Base-by-base conservation (phyloP, 2,329 filamentous ascomycete species). In the Akanthomyces dipterigenus region DNA sequence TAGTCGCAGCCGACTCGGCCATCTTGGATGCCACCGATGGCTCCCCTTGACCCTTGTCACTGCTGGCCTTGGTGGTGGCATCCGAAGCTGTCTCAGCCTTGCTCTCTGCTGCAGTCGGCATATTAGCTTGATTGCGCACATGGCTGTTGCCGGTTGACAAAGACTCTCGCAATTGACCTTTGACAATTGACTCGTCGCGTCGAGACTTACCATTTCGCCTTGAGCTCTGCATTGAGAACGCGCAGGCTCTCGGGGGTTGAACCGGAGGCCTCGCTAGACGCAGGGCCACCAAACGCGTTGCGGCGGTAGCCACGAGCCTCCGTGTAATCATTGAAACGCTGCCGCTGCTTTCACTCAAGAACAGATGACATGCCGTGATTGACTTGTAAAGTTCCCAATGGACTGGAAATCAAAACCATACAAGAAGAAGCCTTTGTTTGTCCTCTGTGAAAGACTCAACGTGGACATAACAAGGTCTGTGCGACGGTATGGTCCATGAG, bases 1-100 rank as follows among this genome's bases (percentile, higher is more conserved):
- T 91, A 0, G 90, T 92, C 9, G 86, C 86, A 2, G 89, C 89
- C 6, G 87, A 80, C 72, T 93, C 90, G 59, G 86, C 75, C 85
- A 91, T 90, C 70, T 88, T 90, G 43, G 77, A 74, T 3, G 76
- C 66, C 11, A 84, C 66, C 1, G 76, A 72, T 22, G 74, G 72
- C 55, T 77, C 74, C 34, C 62, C 9, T 12, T 45, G 31, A n/a
- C 16, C 26, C 34, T 61, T 28, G 63, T 36, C 40, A 38, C 31
- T 28, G 48, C 40, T n/a, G 38, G 46, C n/a, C 4, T 34, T 54
- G 24, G 7, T 38, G 40, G 22, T 45, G 26, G n/a, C 26, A 22
- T 28, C 38, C 26, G 56, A 16, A 45, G 57, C 26, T 26, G 26
- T 60, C 40, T 54, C 48, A 31, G 56, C n/a, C 22, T 48, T 51